A percentile compares a stretch with the other conserved stretches of the same genome.
Evolutionary conservation across 768 basidiomycete genomes (phyloP).

Genomic region (Gloeostereum incarnatum): DNA sequence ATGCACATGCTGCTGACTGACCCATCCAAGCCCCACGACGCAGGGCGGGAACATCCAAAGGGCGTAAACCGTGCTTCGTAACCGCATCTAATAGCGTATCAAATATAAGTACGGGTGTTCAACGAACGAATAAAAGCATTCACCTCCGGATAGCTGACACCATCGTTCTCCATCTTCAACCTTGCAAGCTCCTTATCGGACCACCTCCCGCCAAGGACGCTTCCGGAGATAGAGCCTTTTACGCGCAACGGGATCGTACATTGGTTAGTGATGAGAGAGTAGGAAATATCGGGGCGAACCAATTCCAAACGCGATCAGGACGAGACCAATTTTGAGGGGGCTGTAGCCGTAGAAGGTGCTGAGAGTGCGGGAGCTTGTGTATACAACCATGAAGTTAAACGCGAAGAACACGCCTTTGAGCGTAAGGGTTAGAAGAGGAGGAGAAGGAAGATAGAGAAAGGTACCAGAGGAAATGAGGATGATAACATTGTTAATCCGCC

Average conservation of each 20-base stretch:
- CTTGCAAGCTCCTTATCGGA: constrained; percentile 39
- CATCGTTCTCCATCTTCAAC: constrained; percentile 32
- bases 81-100: constrained; percentile 47
- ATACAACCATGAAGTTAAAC: constrained; percentile 40
- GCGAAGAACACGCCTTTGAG: constrained; percentile 8
- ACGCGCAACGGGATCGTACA: not conserved
- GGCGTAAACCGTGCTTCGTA: constrained; percentile 50
- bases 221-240: constrained; percentile 40
- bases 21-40: constrained; percentile 70
- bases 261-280: not conserved
- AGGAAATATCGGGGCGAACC: constrained; percentile 26
- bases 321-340: constrained; percentile 64
- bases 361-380: constrained; percentile 69
- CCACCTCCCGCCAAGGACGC: constrained; percentile 48
- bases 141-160: constrained; percentile 56
- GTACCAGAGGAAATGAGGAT: constrained; percentile 48
- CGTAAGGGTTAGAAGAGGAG: constrained; percentile 3
- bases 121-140: constrained; percentile 8
- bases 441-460: not conserved
- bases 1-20: constrained; percentile 50
- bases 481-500: constrained; percentile 55
- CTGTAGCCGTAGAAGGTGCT: constrained; percentile 52
- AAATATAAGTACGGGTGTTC: not conserved
- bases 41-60: constrained; percentile 52
- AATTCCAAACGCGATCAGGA: constrained; percentile 66